phyloP scores from a whole-genome alignment of 2,329 filamentous ascomycete genomes.

The Fusarium penzigii region DNA sequence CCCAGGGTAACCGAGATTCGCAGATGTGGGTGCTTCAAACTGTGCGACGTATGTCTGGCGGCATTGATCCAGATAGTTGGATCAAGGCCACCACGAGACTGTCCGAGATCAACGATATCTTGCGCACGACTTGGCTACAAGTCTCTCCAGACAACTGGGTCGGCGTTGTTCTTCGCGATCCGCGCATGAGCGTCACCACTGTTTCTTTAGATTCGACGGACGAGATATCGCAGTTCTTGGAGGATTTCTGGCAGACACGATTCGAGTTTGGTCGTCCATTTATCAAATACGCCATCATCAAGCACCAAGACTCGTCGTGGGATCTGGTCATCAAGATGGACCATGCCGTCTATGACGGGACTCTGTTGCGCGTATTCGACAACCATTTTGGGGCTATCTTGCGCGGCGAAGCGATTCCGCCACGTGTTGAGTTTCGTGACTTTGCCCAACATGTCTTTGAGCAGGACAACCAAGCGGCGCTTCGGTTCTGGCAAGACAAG shows the following conservation, averaged over 20 bases:
- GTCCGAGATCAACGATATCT: slow-evolving; percentile 24
- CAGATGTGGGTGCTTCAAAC: slow-evolving; percentile 28
- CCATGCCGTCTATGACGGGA: slow-evolving; percentile 35
- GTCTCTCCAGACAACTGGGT: slow-evolving; percentile 16
- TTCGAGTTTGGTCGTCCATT: slow-evolving; percentile 37
- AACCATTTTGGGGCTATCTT: slow-evolving; percentile 32
- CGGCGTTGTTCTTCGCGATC: slow-evolving; percentile 21
- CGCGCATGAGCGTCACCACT: slow-evolving; percentile 11
- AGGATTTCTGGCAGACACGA: slow-evolving; percentile 24
- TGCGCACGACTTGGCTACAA: slow-evolving; percentile 23
- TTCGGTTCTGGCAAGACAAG: slow-evolving; percentile 14
- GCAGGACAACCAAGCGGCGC: background rate
- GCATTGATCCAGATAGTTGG: slow-evolving; percentile 21
- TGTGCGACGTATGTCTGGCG: slow-evolving; percentile 20
- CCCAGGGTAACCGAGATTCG: slow-evolving; percentile 17
- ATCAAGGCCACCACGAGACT: slow-evolving; percentile 16
- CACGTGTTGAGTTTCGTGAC: slow-evolving; percentile 22
- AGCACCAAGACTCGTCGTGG: slow-evolving; percentile 18
- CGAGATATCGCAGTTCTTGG: slow-evolving; percentile 22
- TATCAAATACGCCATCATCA: slow-evolving; percentile 35
- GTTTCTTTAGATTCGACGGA: slow-evolving; percentile 19
- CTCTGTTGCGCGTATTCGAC: slow-evolving; percentile 38
- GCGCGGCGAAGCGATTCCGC: slow-evolving; percentile 8
- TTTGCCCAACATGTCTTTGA: slow-evolving; percentile 26
- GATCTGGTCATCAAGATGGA: slow-evolving; percentile 35